Evolutionary conservation across 352 stramenopile species (phyloP).

Genomic region (Pythium biforme): DNA sequence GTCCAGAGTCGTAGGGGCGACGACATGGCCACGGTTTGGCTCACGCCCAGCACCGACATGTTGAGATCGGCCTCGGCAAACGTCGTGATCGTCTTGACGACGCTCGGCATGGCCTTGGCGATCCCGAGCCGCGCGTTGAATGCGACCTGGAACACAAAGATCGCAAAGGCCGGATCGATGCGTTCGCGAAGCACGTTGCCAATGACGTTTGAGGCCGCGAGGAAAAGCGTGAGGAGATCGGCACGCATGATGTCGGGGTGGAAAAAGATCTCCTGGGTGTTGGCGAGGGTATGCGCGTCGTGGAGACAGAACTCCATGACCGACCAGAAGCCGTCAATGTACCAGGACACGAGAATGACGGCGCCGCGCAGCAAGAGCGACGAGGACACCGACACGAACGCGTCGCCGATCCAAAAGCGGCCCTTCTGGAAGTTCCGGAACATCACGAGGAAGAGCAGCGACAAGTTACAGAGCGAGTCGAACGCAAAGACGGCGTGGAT

Average conservation of each 20-base stretch:
- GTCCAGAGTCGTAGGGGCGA: constrained; percentile 31
- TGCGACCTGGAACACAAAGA: constrained; percentile 14
- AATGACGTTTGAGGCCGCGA: constrained; percentile 18
- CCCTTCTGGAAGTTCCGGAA: constrained; percentile 5
- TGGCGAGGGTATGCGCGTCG: constrained; percentile 5
- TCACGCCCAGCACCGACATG: constrained; percentile 1
- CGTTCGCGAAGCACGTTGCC: constrained; percentile 10
- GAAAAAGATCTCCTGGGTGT: constrained; percentile 2
- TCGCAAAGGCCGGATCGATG: constrained; percentile 9
- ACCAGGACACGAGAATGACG: constrained; percentile 37
- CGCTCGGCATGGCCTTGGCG: neutral
- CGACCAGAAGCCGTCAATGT: constrained; percentile 44
- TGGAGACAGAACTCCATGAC: constrained; percentile 38
- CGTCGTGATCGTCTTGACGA: constrained; percentile 26
- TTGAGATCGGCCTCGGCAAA: neutral
- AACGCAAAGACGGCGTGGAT: constrained; percentile 48
- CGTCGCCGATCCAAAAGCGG: constrained; percentile 16
- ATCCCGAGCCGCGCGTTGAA: neutral
- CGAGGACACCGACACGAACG: constrained; percentile 27
- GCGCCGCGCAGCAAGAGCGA: constrained; percentile 33
- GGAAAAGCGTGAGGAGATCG: constrained; percentile 39
- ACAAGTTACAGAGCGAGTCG: constrained; percentile 17
- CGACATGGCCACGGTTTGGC: constrained; percentile 16
- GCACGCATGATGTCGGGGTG: neutral
- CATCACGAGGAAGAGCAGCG: constrained; percentile 28